Conservation (phyloP, 345 rosid genomes). For the Angophora floribunda region DNA sequence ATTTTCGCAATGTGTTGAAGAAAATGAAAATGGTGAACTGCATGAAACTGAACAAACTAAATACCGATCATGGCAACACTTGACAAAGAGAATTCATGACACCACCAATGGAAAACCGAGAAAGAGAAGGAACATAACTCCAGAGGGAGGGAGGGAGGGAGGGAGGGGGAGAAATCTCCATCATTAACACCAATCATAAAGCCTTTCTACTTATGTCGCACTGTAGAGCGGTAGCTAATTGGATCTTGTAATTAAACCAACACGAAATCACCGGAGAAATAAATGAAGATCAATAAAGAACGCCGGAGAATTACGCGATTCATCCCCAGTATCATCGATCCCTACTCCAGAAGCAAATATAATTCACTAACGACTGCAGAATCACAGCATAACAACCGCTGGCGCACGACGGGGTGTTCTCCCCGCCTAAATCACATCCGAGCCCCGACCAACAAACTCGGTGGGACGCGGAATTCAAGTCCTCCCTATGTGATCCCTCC, state of each 20-base stretch:
- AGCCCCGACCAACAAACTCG: neutral
- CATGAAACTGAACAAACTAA: neutral
- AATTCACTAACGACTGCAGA: neutral
- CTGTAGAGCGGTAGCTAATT: neutral
- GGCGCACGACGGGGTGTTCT: neutral
- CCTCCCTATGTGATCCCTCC: neutral
- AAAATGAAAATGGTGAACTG: neutral
- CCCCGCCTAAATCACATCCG: neutral
- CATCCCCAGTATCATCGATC: neutral
- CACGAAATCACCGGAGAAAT: neutral
- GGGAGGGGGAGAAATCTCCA: neutral
- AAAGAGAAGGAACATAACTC: neutral
- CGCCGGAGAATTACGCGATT: neutral
- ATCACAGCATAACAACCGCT: neutral
- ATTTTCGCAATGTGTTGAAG: too few relatives aligned
- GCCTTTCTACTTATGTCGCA: neutral
- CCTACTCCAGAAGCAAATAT: neutral
- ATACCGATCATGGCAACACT: neutral
- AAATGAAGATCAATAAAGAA: neutral
- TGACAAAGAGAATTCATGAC: neutral
- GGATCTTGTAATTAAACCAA: neutral
- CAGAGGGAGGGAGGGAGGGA: neutral
- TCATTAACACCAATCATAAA: neutral
- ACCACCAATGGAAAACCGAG: neutral
- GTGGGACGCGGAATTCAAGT: neutral